These are phyloP conservation scores for Zymoseptoria ardabiliae DNA, from an alignment of 2,329 filamentous ascomycete species.

Conservation along the genomic window DNA sequence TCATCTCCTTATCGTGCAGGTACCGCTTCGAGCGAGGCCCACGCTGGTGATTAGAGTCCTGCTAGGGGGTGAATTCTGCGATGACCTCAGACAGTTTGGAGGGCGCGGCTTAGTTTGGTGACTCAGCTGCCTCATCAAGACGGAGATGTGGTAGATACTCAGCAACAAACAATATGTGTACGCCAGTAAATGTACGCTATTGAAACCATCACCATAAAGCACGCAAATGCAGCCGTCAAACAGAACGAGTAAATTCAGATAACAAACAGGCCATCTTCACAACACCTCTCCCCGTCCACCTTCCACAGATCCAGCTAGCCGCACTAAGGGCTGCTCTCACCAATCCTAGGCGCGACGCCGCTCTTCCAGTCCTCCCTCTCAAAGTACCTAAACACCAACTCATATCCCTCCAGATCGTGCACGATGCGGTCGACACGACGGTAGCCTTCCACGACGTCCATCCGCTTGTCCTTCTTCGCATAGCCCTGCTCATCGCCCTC, in stretches of 20 bases:
- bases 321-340: slow-evolving; percentile 37
- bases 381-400: slow-evolving; percentile 93
- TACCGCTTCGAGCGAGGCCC: no score
- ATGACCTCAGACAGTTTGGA: no score
- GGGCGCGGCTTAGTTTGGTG: no score
- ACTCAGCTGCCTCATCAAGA: no score
- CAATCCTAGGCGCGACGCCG: slow-evolving; percentile 55
- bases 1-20: no score
- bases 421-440: slow-evolving; percentile 87
- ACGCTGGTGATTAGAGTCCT: no score
- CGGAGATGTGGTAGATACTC: no score
- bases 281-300: neutral
- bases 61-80: no score
- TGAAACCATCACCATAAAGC: no score
- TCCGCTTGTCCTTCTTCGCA: slow-evolving; percentile 43
- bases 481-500: slow-evolving; percentile 36
- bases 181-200: no score
- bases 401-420: slow-evolving; percentile 94
- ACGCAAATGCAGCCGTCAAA: no score
- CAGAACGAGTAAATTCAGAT: neutral
- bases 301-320: neutral
- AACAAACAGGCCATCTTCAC: neutral
- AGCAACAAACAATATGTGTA: no score
- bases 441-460: slow-evolving; percentile 80
- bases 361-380: slow-evolving; percentile 73